phyloP scores from a whole-genome alignment of 495 filamentous ascomycete species.

The Aspergillus wentii region DNA sequence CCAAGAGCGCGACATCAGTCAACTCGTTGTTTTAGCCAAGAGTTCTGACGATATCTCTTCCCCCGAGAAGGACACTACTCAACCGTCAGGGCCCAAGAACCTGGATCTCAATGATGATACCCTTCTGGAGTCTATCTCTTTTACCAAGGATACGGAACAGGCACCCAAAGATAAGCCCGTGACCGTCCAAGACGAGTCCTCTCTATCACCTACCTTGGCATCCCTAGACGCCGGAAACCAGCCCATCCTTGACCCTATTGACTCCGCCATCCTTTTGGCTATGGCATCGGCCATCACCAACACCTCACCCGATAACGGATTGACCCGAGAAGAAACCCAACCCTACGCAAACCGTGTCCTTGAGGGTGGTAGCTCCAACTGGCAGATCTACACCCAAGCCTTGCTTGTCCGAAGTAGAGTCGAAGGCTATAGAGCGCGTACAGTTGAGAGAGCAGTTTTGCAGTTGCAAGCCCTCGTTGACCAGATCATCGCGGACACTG shows the following conservation, averaged over 20 bases:
- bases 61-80: neutral
- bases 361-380: conserved; percentile 85
- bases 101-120: conserved; percentile 89
- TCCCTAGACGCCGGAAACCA: conserved; percentile 72
- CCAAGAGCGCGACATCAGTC: conserved; percentile 83
- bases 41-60: conserved; percentile 42
- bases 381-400: conserved; percentile 96
- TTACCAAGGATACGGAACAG: conserved; percentile 50
- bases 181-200: conserved; percentile 42
- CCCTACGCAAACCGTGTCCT: conserved; percentile 89
- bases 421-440: conserved; percentile 79
- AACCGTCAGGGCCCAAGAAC: conserved; percentile 50
- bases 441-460: conserved; percentile 80
- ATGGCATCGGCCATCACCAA: conserved; percentile 86
- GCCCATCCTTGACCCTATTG: conserved; percentile 74
- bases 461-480: conserved; percentile 96
- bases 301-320: conserved; percentile 71
- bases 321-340: conserved; percentile 87
- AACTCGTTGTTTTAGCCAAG: conserved; percentile 86
- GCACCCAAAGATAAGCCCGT: conserved; percentile 26
- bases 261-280: conserved; percentile 78
- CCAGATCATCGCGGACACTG: conserved; percentile 88
- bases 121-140: conserved; percentile 79
- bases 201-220: conserved; percentile 54
- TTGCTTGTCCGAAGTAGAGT: conserved; percentile 83